These are phyloP conservation scores for Lithospermum erythrorhizon DNA, from an alignment of 257 asterid genomes.

Conservation along the genomic window DNA sequence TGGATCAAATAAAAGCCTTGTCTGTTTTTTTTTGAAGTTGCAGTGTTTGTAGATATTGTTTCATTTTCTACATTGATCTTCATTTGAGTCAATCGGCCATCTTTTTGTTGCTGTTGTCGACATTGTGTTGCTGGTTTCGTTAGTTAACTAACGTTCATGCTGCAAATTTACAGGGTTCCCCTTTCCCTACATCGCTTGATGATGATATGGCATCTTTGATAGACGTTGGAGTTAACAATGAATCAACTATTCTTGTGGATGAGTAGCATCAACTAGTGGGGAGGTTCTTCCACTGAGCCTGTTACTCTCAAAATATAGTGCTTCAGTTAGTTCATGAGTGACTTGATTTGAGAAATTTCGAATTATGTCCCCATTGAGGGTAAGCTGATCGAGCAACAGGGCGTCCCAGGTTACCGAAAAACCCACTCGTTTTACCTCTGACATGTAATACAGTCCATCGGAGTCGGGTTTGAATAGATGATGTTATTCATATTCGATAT, in stretches of 20 bases:
- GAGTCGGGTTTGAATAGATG: too few species aligned
- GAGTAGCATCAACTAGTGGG: conserved; percentile 28
- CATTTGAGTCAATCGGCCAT: neutral
- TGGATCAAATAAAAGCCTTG: neutral
- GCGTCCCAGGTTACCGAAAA: too few species aligned
- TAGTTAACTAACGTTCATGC: neutral
- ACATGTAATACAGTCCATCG: too few species aligned
- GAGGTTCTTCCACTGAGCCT: neutral
- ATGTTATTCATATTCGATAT: too few species aligned
- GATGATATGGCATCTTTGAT: conserved; percentile 73
- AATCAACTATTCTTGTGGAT: conserved; percentile 67
- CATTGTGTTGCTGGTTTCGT: neutral
- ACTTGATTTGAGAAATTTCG: too few species aligned
- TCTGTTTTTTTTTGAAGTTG: neutral
- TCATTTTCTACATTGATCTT: neutral
- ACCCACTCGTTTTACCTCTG: too few species aligned
- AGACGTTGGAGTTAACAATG: conserved; percentile 67
- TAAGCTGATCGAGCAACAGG: too few species aligned
- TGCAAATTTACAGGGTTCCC: conserved; percentile 51
- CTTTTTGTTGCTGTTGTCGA: neutral
- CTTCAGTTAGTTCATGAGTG: too few species aligned
- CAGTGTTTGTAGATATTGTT: too few species aligned
- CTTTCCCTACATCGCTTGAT: conserved; percentile 62
- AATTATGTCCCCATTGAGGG: too few species aligned
- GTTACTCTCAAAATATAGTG: too few species aligned